Evolutionary conservation across 2,329 filamentous ascomycete genomes (phyloP).

Genomic region (Nigrograna mackinnonii): DNA sequence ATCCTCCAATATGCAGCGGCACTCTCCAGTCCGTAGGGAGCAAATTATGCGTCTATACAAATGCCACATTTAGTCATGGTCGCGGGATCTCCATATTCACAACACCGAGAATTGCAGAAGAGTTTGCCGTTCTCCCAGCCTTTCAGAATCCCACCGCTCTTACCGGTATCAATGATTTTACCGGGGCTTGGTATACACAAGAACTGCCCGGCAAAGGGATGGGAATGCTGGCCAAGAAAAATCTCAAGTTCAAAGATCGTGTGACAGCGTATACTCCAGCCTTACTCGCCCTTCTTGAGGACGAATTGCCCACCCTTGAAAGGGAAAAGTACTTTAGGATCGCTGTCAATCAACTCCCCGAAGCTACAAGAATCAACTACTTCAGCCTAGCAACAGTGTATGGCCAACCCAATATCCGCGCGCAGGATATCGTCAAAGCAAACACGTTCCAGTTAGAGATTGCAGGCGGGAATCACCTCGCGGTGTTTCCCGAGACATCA

Average conservation of each 20-base stretch:
- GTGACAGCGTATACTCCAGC: slow-evolving; percentile 36
- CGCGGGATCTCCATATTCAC: slow-evolving; percentile 40
- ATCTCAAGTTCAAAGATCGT: slow-evolving; percentile 22
- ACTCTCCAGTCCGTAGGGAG: slow-evolving; percentile 20
- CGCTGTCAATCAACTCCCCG: slow-evolving; percentile 30
- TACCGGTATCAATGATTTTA: slow-evolving; percentile 20
- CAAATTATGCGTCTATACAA: slow-evolving; percentile 37
- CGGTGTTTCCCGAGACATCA: slow-evolving; percentile 43
- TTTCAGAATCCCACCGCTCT: slow-evolving; percentile 20
- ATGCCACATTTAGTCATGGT: slow-evolving; percentile 23
- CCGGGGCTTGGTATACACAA: slow-evolving; percentile 19
- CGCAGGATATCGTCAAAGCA: slow-evolving; percentile 39
- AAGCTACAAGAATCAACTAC: slow-evolving; percentile 16
- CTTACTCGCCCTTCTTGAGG: slow-evolving; percentile 32
- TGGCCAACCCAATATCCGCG: slow-evolving; percentile 22
- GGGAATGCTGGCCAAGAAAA: slow-evolving; percentile 29
- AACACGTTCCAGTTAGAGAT: slow-evolving; percentile 37
- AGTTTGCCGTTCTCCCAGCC: slow-evolving; percentile 24
- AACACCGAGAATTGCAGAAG: slow-evolving; percentile 25
- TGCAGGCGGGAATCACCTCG: slow-evolving; percentile 31
- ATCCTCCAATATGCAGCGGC: slow-evolving; percentile 28
- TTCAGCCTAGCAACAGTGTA: slow-evolving; percentile 28
- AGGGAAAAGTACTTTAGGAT: slow-evolving; percentile 30
- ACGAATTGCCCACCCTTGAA: slow-evolving; percentile 25
- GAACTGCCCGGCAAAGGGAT: slow-evolving; percentile 31